Evolutionary conservation across 164 flowering plant species (phyloP).

Genomic region (Tinospora cordifolia): DNA sequence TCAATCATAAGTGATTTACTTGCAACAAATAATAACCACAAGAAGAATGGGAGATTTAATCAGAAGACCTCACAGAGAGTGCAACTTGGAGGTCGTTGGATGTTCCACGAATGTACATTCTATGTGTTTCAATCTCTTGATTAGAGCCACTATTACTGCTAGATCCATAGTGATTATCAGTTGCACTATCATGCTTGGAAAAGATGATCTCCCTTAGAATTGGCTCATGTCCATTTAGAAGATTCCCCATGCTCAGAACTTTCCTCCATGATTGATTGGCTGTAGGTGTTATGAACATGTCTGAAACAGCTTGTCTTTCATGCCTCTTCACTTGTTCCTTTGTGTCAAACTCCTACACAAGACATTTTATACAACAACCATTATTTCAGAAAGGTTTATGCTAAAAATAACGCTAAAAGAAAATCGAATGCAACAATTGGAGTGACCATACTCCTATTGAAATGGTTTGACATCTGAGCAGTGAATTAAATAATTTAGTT

Average conservation of each 20-base stretch:
- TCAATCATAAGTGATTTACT: background rate
- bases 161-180: constrained; percentile 48
- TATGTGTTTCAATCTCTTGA: constrained; percentile 61
- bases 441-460: background rate
- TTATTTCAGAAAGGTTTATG: background rate
- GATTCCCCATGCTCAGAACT: constrained; percentile 95
- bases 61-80: constrained; percentile 55
- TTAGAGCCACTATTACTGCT: constrained; percentile 14
- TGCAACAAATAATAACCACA: background rate
- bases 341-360: constrained; percentile 46
- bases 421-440: no score
- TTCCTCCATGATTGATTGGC: constrained; percentile 97
- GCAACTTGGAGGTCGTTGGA: constrained; percentile 78
- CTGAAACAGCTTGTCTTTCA: constrained; percentile 54
- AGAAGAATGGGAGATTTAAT: constrained; percentile 19
- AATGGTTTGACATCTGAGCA: background rate
- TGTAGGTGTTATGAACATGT: constrained; percentile 66
- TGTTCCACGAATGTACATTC: constrained; percentile 77
- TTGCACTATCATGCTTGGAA: constrained; percentile 37
- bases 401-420: no score
- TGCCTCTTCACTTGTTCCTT: constrained; percentile 40
- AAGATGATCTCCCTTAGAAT: constrained; percentile 69
- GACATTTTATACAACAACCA: background rate
- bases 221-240: constrained; percentile 96
- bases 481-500: no score